Conservation (phyloP, 2,329 filamentous ascomycete genomes). For the Sarocladiaceae sp. region DNA sequence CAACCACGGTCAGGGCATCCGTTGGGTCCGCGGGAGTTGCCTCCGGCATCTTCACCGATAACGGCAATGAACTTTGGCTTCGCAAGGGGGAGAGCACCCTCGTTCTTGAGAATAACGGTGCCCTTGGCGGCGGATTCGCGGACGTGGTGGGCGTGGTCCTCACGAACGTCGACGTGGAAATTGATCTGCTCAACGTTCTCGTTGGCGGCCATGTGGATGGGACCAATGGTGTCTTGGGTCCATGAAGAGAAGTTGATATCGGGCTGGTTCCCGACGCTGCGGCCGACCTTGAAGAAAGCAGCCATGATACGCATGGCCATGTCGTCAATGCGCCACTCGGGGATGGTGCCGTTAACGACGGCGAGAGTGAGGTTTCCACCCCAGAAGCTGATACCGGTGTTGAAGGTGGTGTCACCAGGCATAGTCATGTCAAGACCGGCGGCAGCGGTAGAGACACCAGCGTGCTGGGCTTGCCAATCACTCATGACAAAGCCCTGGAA, state of each 20-base stretch:
- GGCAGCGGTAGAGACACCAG: slow-evolving; percentile 60
- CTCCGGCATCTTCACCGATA: slow-evolving; percentile 78
- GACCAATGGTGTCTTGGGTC: slow-evolving; percentile 72
- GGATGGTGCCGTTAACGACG: slow-evolving; percentile 83
- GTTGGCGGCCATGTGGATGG: slow-evolving; percentile 57
- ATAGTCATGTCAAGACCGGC: slow-evolving; percentile 85
- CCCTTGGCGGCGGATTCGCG: slow-evolving; percentile 74
- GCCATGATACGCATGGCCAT: slow-evolving; percentile 84
- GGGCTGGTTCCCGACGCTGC: slow-evolving; percentile 40
- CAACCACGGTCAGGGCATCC: slow-evolving; percentile 67
- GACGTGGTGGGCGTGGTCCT: slow-evolving; percentile 67
- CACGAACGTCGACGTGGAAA: slow-evolving; percentile 78
- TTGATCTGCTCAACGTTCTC: slow-evolving; percentile 67
- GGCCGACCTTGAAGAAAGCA: slow-evolving; percentile 63
- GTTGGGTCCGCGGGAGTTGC: slow-evolving; percentile 72
- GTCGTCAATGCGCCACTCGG: slow-evolving; percentile 83
- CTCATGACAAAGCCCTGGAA: slow-evolving; percentile 78
- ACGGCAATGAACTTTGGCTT: slow-evolving; percentile 72
- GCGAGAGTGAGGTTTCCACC: slow-evolving; percentile 84
- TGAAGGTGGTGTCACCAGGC: slow-evolving; percentile 78
- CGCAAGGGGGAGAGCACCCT: slow-evolving; percentile 64
- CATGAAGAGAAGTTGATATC: slow-evolving; percentile 85
- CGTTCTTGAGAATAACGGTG: slow-evolving; percentile 87
- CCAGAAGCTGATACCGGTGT: slow-evolving; percentile 71
- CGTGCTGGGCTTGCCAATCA: slow-evolving; percentile 77